Base-by-base conservation (phyloP, 2,329 filamentous ascomycete species). In the Fusarium tanahbumbuense region DNA sequence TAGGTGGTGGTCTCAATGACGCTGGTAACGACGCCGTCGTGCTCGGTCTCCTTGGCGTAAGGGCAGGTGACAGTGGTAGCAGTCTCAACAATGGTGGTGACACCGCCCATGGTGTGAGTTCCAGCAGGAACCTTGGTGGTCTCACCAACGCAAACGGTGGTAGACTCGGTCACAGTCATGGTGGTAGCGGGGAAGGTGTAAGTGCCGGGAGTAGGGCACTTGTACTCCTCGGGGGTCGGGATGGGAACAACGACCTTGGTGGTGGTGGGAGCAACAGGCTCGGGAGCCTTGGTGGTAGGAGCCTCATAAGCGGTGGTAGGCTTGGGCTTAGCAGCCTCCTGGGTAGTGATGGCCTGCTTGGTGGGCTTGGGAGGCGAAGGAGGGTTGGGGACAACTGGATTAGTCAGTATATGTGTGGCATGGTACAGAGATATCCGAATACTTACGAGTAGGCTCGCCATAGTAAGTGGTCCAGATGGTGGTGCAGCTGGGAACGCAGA, bases 141-240 rank as follows among this genome's bases (percentile, higher is more conserved):
- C 68, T 88, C 84, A 55, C 87, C 86, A 73, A 81, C 90, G 79
- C 87, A 89, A 67, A 92, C 90, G 41, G 89, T 92, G 73, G 89
- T 91, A 64, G 87, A 86, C 79, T 89, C 83, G 68, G 85, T 89
- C 72, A 94, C 82, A 66, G 88, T 90, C 71, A 92, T 77, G 68
- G 91, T 94, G 73, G 87, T 91, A 64, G 91, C 90, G 73, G 90
- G 89, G 85, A 93, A 89, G 72, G 91, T 93, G 84, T 93, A 94
- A 68, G 86, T 87, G 80, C 92, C 92, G 32, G 91, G 88, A 47
- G 88, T 90, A 56, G 88, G 82, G 85, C 85, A 91, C 53, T 82
- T 81, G 80, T 85, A 81, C 53, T 83, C 78, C 71, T 84, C 78
- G 22, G 85, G 85, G 23, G 86, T 88, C 46, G 87, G 87, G 48